These are phyloP conservation scores for Ophiostoma angusticollis DNA, from an alignment of 2,329 filamentous ascomycete species.

Conservation along the genomic window DNA sequence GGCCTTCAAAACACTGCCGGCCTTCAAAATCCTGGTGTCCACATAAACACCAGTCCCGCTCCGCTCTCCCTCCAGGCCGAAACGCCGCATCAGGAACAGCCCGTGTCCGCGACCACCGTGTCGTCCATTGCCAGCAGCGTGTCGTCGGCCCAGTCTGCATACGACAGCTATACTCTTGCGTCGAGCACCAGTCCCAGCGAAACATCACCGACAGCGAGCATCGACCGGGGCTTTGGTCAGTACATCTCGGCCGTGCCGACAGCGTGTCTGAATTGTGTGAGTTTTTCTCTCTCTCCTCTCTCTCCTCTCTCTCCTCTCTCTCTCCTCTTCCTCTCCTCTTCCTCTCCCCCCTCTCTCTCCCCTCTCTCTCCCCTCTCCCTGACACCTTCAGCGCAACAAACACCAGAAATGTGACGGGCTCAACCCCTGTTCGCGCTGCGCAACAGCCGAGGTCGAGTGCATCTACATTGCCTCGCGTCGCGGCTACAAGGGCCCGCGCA, in stretches of 20 bases:
- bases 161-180: background rate
- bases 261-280: slow-evolving; percentile 43
- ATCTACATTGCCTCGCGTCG: slow-evolving; percentile 62
- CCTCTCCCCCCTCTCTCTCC: too few relatives aligned
- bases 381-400: slow-evolving; percentile 36
- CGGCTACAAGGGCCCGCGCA: slow-evolving; percentile 59
- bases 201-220: background rate
- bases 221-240: background rate
- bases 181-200: slow-evolving; percentile 6
- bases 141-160: background rate
- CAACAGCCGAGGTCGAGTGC: slow-evolving; percentile 45
- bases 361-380: too few relatives aligned
- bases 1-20: too few relatives aligned
- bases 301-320: background rate
- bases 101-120: too few relatives aligned
- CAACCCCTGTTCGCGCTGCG: slow-evolving; percentile 57
- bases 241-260: slow-evolving; percentile 23
- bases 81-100: background rate
- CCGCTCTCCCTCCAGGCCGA: background rate
- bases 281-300: slow-evolving; percentile 15
- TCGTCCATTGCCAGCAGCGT: background rate
- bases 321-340: slow-evolving; percentile 9
- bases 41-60: too few relatives aligned
- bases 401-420: slow-evolving; percentile 67
- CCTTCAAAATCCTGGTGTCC: too few relatives aligned